Base-by-base conservation (phyloP, 805 yeast genomes). In the Kazachstania africana region DNA sequence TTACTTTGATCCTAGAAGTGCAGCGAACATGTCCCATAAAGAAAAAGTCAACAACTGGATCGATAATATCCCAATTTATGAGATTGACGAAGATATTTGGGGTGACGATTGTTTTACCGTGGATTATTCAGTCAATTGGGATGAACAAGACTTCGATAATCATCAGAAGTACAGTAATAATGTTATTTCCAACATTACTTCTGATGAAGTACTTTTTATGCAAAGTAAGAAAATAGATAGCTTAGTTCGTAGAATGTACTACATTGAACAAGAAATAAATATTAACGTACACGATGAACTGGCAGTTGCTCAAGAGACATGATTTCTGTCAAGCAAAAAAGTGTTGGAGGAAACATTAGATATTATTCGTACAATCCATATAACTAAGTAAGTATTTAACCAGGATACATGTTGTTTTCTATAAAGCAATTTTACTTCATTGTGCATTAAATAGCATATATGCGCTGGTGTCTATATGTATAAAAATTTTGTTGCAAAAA, bases 31-130 rank as follows among this genome's bases (percentile, higher is more conserved):
- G 85, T 64, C 73, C 1, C 69, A 65, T 38, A 59, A 55, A 29
- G 88, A 80, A 44, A 80, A 79, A 44, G 80, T 80, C 1, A 61
- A 62, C 24, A 56, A 50, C 5, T 80, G 91, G 91, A 66, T 80
- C 22, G 56, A 58, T 3, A 60, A 63, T 18, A 65, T 80, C 3
- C 87, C 87, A 1, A 47, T 63, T 6, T 62, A 35, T 29, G 43
- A 43, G 26, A 30, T 36, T 1, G 36, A 37, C 2, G 42, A 36
- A 5, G 46, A 38, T 3, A 12, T 31, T 3, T 43, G 47, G 45
- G 40, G 36, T 18, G 34, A 44, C 3, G 32, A 38, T 10, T 53
- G 54, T 32, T 52, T 37, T 29, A 39, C 42, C 12, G 37, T 36
- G n/a, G 47, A 44, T n/a, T 43, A 38, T 13, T 37, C 43, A 3